Evolutionary conservation across 1,284 basidiomycete species (phyloP).

Genomic region (Puccinia novopanici): DNA sequence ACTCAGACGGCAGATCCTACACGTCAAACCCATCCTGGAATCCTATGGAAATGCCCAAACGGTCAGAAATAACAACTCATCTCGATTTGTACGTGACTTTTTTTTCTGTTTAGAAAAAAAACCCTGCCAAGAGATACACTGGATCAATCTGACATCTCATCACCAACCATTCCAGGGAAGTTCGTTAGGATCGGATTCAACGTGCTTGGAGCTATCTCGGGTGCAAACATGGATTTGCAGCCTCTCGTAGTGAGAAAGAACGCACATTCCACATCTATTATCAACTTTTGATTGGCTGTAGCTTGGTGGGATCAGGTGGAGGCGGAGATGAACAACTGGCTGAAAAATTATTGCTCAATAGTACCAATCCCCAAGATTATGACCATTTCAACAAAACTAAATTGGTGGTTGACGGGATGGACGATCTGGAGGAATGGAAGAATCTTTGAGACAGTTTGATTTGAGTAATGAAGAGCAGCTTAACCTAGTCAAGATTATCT

Average conservation of each 20-base stretch:
- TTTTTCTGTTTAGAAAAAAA: not conserved
- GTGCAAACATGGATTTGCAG: slow-evolving; percentile 99
- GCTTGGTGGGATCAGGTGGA: slow-evolving; percentile 56
- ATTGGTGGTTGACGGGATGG: slow-evolving; percentile 88
- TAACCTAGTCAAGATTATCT: slow-evolving; percentile 90
- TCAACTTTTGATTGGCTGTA: slow-evolving; percentile 67
- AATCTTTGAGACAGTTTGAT: slow-evolving; percentile 75
- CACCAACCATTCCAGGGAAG: slow-evolving; percentile 64
- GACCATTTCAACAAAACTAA: slow-evolving; percentile 87
- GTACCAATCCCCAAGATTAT: slow-evolving; percentile 73
- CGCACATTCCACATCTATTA: slow-evolving; percentile 97
- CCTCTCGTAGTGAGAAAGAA: slow-evolving; percentile 82
- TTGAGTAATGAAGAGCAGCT: slow-evolving; percentile 82
- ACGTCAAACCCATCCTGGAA: slow-evolving; percentile 96
- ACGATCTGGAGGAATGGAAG: slow-evolving; percentile 87
- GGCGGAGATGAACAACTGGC: slow-evolving; percentile 35
- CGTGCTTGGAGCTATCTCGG: slow-evolving; percentile 89
- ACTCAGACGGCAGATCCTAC: slow-evolving; percentile 92
- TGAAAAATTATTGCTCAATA: slow-evolving; percentile 77
- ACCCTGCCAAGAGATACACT: not conserved
- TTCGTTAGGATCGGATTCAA: slow-evolving; percentile 96
- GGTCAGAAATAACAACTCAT: slow-evolving; percentile 97
- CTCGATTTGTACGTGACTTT: slow-evolving; percentile 70
- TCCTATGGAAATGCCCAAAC: slow-evolving; percentile 99
- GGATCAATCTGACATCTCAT: not conserved